Percentiles rank a stretch among this genome's conserved stretches.
Evolutionary conservation across 257 asterid species (phyloP).

Genomic region (Ocimum tenuiflorum): DNA sequence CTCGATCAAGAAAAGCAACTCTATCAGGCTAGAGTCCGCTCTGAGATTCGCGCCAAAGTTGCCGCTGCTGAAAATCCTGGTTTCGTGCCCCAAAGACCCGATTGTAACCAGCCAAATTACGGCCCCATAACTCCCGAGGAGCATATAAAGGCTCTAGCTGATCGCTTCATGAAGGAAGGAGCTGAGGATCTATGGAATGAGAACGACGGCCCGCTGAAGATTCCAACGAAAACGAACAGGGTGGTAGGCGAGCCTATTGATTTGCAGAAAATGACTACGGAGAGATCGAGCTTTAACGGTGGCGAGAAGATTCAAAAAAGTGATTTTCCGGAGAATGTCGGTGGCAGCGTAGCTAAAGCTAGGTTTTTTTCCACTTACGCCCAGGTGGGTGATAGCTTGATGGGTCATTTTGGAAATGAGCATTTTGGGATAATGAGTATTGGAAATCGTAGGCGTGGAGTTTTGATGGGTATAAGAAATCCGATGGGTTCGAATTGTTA

Average conservation of each 20-base stretch:
- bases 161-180: slow-evolving; percentile 91
- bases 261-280: slow-evolving; percentile 35
- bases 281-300: slow-evolving; percentile 18
- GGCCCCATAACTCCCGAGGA: slow-evolving; percentile 58
- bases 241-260: slow-evolving; percentile 38
- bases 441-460: slow-evolving; percentile 20
- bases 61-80: slow-evolving; percentile 32
- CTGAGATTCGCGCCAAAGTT: slow-evolving; percentile 63
- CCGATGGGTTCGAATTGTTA: slow-evolving; percentile 27
- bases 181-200: slow-evolving; percentile 95
- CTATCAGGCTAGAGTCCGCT: slow-evolving; percentile 74
- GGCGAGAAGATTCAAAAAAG: background rate
- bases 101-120: slow-evolving; percentile 28
- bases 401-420: slow-evolving; percentile 22
- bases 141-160: slow-evolving; percentile 76
- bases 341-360: slow-evolving; percentile 20
- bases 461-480: slow-evolving; percentile 20
- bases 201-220: slow-evolving; percentile 54
- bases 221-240: slow-evolving; percentile 22
- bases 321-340: slow-evolving; percentile 3
- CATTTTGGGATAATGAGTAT: slow-evolving; percentile 9
- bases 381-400: slow-evolving; percentile 15
- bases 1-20: slow-evolving; percentile 88
- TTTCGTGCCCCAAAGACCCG: slow-evolving; percentile 10
- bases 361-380: slow-evolving; percentile 45